Evolutionary conservation across 805 yeast genomes (phyloP), one percentile per base, ranked within the genome.

Genomic region (Ogataea saltuana): DNA sequence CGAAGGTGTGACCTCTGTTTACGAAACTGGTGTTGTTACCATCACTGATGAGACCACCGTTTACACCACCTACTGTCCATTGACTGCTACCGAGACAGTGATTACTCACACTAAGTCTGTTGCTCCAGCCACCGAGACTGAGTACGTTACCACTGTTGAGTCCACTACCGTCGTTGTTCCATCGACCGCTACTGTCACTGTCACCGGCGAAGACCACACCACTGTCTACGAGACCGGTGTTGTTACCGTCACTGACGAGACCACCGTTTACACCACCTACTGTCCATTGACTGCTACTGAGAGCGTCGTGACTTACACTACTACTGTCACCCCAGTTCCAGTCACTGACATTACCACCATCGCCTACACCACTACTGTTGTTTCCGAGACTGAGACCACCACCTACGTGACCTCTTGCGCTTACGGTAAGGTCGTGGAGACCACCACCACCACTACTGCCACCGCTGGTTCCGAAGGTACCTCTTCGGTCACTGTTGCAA

Each of bases 181-280:
- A 21, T 21, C 48, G 20, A 39, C 48, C 16, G 41, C 40, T 25
- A 39, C 53, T n/a, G 42, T 49, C 30, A 45, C 49, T 29, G 45
- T 25, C 19, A 34, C 41, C 17, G 17, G 16, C 15, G 44, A 25
- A 9, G 46, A 25, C 13, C 19, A 19, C 4, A 39, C 43, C 18
- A 34, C 46, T 15, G 36, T 48, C 25, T 31, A 42, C 37, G 48
- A 55, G 26, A 63, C 68, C 33, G 48, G 57, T 30, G 50, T 50
- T 41, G 46, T 43, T 21, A 42, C 46, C 32, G 58, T 62, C 37
- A 44, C 49, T 27, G 44, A 35, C 22, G 41, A 37, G 22, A 37
- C 33, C 22, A 37, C 41, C 17, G 33, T 21, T 19, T 37, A 28
- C 33, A 29, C 41, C 13, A 37, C 41, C 17, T 37, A 37, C 27